A percentile compares a stretch with the other conserved stretches of the same genome.
Conservation (phyloP, 176 grass and related monocot species). For the Hyparrhenia diplandra region DNA sequence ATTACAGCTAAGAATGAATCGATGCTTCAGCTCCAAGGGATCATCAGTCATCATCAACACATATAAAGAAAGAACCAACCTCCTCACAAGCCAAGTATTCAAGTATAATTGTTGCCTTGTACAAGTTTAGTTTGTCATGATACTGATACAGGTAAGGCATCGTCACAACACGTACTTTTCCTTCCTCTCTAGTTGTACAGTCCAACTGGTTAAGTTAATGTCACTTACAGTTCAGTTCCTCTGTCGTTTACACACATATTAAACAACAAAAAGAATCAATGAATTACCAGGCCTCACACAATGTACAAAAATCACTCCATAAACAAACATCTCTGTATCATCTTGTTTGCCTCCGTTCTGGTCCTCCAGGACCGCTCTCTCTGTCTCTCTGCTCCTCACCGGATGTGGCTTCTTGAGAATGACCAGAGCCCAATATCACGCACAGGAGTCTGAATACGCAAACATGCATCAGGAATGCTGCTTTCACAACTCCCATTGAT, state of each 20-base stretch:
- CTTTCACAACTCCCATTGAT: not conserved
- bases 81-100: too few relatives aligned
- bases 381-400: constrained; percentile 37
- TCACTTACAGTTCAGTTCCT: not conserved
- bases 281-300: constrained; percentile 21
- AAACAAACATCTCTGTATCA: constrained; percentile 11
- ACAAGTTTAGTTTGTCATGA: not conserved
- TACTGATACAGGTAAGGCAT: not conserved
- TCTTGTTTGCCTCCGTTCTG: not conserved
- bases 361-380: not conserved
- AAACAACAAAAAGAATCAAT: constrained; percentile 15
- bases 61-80: too few relatives aligned
- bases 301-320: constrained; percentile 46
- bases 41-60: too few relatives aligned
- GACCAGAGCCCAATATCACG: constrained; percentile 85
- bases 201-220: constrained; percentile 23
- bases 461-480: not conserved
- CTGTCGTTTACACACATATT: not conserved
- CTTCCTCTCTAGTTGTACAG: not conserved
- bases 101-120: not conserved
- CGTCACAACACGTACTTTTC: not conserved
- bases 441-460: constrained; percentile 56
- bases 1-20: not conserved
- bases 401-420: constrained; percentile 74
- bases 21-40: too few relatives aligned